Conservation (phyloP, 1,284 basidiomycete species). For the Earliella scabrosa region DNA sequence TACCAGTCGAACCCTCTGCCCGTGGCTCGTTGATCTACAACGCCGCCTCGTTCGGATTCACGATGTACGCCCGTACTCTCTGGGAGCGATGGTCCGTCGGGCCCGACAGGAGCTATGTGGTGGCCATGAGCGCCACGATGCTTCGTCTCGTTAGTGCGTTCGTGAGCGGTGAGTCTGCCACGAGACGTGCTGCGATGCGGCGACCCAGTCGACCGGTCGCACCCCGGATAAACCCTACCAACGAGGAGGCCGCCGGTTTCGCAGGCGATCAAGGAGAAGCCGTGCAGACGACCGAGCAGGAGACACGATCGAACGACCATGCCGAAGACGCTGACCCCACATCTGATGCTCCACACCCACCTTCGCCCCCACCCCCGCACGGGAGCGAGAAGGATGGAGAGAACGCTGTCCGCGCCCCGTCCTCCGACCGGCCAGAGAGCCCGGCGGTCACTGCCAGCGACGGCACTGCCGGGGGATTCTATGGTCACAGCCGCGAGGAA, state of each 20-base stretch:
- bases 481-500: slow-evolving; percentile 13
- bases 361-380: slow-evolving; percentile 23
- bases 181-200: slow-evolving; percentile 1
- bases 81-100: slow-evolving; percentile 61
- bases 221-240: slow-evolving; percentile 17
- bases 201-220: background rate
- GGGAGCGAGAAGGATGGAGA: background rate
- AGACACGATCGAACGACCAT: slow-evolving; percentile 1
- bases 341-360: slow-evolving; percentile 19
- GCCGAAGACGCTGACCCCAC: slow-evolving; percentile 19
- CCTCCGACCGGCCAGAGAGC: slow-evolving; percentile 5
- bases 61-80: slow-evolving; percentile 48
- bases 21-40: slow-evolving; percentile 53
- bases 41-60: slow-evolving; percentile 51
- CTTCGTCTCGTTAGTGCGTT: slow-evolving; percentile 61
- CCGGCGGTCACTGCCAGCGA: background rate
- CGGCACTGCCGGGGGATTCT: background rate
- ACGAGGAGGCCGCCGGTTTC: background rate
- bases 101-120: slow-evolving; percentile 44
- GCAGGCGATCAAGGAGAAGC: slow-evolving; percentile 10
- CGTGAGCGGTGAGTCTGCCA: slow-evolving; percentile 33
- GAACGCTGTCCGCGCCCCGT: slow-evolving; percentile 5
- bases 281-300: slow-evolving; percentile 3
- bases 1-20: slow-evolving; percentile 45
- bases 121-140: slow-evolving; percentile 51